Evolutionary conservation across 2,329 filamentous ascomycete genomes (phyloP), one percentile per base, ranked within the genome.

Genomic region (Aspergillus hortae): DNA sequence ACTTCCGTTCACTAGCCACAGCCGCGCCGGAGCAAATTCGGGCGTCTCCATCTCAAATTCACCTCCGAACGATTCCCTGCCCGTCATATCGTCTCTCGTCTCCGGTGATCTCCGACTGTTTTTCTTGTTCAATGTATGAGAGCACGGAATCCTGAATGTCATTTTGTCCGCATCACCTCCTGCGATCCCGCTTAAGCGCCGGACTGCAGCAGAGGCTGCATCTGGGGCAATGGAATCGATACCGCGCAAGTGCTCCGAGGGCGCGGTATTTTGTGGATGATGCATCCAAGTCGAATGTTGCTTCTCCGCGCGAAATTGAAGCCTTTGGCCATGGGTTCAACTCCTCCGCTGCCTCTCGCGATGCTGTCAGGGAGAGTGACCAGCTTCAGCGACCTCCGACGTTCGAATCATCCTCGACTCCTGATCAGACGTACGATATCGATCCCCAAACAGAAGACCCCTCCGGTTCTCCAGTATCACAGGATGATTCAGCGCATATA

Each of bases 141-240:
- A 53, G 54, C 42, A 55, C 48, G 46, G 48, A 51, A 45, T 56
- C 52, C 68, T 72, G 69, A 68, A 72, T 72, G 69, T 70, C 60
- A 61, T 57, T 59, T 58, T 61, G 69, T 64, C 58, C 64, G 51
- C 61, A 61, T 38, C 57, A 56, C 52, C 51, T 68, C 44, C 59
- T 63, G 58, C 67, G 61, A 49, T 59, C 57, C 53, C 65, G 64
- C 61, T 56, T 64, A 38, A 63, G 59, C 56, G 48, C 54, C 47
- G 61, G 62, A 56, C 59, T 67, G 48, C 56, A 54, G 38, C 53
- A 50, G 49, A 56, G 54, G 43, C 51, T 53, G 47, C 46, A 53
- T 49, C 44, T 56, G 21, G 55, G 57, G 45, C 58, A 59, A 48
- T 62, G 58, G 58, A 54, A 57, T 61, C 61, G 57, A 43, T 52